Evolutionary conservation across 305 asterid genomes (phyloP), one percentile per base, ranked within the genome.

Genomic region (Fraxinus xanthoxyloides): DNA sequence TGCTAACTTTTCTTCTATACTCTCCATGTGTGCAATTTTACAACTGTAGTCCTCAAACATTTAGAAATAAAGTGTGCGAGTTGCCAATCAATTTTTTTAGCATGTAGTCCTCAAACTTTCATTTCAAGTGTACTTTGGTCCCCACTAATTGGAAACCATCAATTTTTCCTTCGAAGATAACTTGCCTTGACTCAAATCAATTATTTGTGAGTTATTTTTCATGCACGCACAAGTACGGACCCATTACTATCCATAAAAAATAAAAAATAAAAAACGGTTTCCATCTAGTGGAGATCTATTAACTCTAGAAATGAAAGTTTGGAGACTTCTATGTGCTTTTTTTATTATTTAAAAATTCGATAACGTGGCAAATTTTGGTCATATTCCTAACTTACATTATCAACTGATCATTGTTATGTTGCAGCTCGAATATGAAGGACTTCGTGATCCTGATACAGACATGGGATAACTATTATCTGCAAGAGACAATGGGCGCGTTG

Each of bases 381-480:
- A 26, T 26, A 28, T 9, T 9, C 19, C 36, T 67, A 26, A 67
- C 35, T 75, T 75, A 80, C 23, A 17, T 81, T 54, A 75, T 23
- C 19, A 69, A 24, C 28, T 84, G 9, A 24, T 17, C 51, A 21
- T 76, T 65, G 48, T 26, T 72, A 19, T 32, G 70, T 67, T 89
- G 89, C 92, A 92, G 97, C 86, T 88, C 79, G 97, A 93, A 81
- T 92, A 82, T 30, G 90, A 89, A 72, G 93, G 79, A 43, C 87
- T 87, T 73, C 54, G 77, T 75, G 82, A 92, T 78, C 91, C 92
- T 48, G 89, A 90, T 82, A 85, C 61, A 12, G 80, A 86, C 77
- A 87, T 91, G 97, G 82, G 85, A 30, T 88, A 73, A 85, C 56
- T 35, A 78, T 31, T 31, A 7, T 34, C 74, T 77, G 40, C 72